Percentiles rank a stretch among this genome's conserved stretches.
phyloP scores from a whole-genome alignment of 176 grass and related monocot species.

The Pontederia paniculata region DNA sequence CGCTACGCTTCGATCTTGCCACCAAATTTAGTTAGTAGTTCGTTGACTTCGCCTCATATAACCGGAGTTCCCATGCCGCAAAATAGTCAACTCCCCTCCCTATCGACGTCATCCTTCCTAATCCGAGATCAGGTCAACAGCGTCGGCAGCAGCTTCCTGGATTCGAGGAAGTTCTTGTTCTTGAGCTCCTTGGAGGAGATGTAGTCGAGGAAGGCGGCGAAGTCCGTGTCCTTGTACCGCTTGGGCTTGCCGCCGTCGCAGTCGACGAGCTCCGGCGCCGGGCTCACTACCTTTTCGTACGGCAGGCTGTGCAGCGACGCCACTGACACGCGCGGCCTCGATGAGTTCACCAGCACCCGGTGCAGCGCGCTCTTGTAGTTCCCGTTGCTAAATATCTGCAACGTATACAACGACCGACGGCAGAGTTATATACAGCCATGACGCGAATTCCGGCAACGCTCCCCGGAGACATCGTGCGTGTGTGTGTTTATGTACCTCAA shows the following conservation, averaged over 20 bases:
- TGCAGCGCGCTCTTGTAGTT: conserved; percentile 81
- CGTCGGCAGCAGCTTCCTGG: conserved; percentile 34
- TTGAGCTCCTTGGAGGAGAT: conserved; percentile 46
- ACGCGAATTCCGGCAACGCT: background rate
- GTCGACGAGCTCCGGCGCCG: conserved; percentile 44
- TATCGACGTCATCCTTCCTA: too few relatives aligned
- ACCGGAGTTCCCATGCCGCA: too few relatives aligned
- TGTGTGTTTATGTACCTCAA: conserved; percentile 41
- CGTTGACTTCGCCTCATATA: too few relatives aligned
- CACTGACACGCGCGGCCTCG: conserved; percentile 46
- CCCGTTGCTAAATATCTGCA: conserved; percentile 84
- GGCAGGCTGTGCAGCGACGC: conserved; percentile 82
- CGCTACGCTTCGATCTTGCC: too few relatives aligned
- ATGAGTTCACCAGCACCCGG: conserved; percentile 58
- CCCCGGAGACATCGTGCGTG: background rate
- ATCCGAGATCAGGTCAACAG: too few relatives aligned
- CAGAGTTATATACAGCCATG: background rate
- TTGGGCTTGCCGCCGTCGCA: conserved; percentile 10
- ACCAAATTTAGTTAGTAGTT: too few relatives aligned
- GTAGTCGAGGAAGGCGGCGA: conserved; percentile 72
- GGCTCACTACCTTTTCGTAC: conserved; percentile 27
- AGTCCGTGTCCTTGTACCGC: conserved; percentile 75
- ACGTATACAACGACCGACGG: background rate
- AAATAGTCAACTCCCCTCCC: too few relatives aligned
- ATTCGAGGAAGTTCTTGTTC: conserved; percentile 78